Base-by-base conservation (phyloP, 768 basidiomycete species). In the Termitomyces sp. region DNA sequence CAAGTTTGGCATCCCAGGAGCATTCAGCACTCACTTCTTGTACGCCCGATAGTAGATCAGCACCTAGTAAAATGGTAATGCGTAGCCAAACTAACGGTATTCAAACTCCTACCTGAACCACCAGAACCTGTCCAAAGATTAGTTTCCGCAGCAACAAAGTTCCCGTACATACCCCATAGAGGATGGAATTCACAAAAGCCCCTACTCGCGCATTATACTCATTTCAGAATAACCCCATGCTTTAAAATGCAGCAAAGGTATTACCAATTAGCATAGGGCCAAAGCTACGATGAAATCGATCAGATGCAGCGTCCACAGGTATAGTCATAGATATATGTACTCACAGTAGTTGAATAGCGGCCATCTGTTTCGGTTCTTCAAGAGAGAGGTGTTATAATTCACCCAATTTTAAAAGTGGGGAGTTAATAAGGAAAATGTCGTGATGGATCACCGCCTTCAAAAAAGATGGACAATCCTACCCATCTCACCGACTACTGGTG, bases 251-350 rank as follows among this genome's bases (percentile, higher is more conserved):
- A 73, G 61, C 57, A 71, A 75, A 18, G 69, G n/a, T 38, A 45
- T 69, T 18, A 30, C 77, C 78, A 54, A 78, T 66, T 38, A 78
- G 69, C 75, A 79, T 77, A 12, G 78, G 77, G 20, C 78, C 78
- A 63, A 73, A 77, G 36, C 78, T 77, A 55, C 24, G 3, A 13
- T 8, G 32, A 35, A 22, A 53, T 36, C 4, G 8, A 54, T 44
- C 26, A 45, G 30, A 16, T 36, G 42, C 32, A 13, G 4, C 14
- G 30, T 13, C 18, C 12, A 8, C 48, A 5, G 6, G 22, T 33
- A 53, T 14, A 42, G 40, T 44, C 0, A 8, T 18, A 20, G 38
- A 30, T 30, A 30, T 30, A 26, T 53, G 46, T 9, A 58, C 58
- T 63, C 42, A 65, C 62, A 63, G 55, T 30, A 65, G 42, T 45